phyloP scores from a whole-genome alignment of 1,284 basidiomycete genomes.

The Malassezia sp. region DNA sequence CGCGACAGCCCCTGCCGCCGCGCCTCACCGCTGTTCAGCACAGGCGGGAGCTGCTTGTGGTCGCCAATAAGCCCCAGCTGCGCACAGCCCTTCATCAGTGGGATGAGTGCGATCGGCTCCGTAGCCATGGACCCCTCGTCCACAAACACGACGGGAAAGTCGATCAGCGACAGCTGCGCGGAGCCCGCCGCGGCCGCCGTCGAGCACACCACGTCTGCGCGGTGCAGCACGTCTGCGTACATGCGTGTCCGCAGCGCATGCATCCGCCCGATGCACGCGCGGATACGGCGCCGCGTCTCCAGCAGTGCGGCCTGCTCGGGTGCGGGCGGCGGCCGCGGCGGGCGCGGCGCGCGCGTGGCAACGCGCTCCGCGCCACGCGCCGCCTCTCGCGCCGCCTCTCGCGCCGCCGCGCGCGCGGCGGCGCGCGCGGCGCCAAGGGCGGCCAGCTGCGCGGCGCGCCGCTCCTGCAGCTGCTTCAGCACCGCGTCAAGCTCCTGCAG shows the following conservation, averaged over 20 bases:
- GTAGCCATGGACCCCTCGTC: conserved; percentile 95
- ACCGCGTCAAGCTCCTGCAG: conserved; percentile 46
- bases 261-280: conserved; percentile 27
- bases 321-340: background rate
- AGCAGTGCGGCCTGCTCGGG: conserved; percentile 19
- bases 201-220: conserved; percentile 47
- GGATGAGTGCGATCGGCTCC: conserved; percentile 54
- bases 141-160: conserved; percentile 84
- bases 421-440: conserved; percentile 11
- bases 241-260: conserved; percentile 40
- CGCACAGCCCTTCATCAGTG: conserved; percentile 53
- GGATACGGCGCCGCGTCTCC: conserved; percentile 24
- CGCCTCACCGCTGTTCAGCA: conserved; percentile 53
- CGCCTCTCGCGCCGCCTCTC: too few relatives aligned
- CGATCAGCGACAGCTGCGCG: conserved; percentile 51
- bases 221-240: conserved; percentile 43
- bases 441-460: conserved; percentile 20
- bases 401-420: too few relatives aligned
- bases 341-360: background rate
- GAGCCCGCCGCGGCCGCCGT: conserved; percentile 39
- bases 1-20: conserved; percentile 62
- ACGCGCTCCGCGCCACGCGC: too few relatives aligned
- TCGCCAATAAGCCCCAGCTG: conserved; percentile 85
- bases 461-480: conserved; percentile 18
- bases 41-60: conserved; percentile 88